A percentile compares a stretch with the other conserved stretches of the same genome.
These are phyloP conservation scores for Aspergillus jensenii DNA, from an alignment of 2,329 filamentous ascomycete genomes.

Conservation along the genomic window DNA sequence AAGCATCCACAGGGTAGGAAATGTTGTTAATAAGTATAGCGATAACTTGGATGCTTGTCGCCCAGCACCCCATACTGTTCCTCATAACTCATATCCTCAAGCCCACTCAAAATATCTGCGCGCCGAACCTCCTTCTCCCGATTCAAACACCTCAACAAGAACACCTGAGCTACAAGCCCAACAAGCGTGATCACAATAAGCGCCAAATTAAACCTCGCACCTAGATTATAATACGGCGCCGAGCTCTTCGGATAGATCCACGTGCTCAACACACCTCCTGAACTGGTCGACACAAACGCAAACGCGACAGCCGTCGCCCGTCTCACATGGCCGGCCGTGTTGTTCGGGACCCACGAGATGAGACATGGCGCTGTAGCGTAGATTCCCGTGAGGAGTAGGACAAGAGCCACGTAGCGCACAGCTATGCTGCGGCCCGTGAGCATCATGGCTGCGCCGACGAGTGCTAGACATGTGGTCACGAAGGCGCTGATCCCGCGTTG, in stretches of 20 bases:
- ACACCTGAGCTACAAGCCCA: conserved; percentile 6
- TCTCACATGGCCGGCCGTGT: conserved; percentile 7
- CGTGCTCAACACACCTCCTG: conserved; percentile 11
- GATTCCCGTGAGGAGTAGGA: conserved; percentile 12
- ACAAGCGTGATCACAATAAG: conserved; percentile 9
- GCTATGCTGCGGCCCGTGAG: not conserved
- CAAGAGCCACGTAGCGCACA: conserved; percentile 11
- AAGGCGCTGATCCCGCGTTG: conserved; percentile 28
- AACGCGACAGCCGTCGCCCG: conserved; percentile 10
- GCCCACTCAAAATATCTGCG: not conserved
- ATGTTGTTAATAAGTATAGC: conserved; percentile 13
- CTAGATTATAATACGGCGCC: conserved; percentile 11
- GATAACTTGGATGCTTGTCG: conserved; percentile 14
- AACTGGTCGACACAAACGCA: conserved; percentile 12
- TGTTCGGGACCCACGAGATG: conserved; percentile 16
- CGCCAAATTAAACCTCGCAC: conserved; percentile 9
- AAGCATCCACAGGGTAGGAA: too few relatives aligned
- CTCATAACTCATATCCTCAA: conserved; percentile 7
- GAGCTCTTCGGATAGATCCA: conserved; percentile 16
- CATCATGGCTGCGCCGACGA: conserved; percentile 12
- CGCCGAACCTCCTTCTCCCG: conserved; percentile 1
- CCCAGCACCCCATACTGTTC: conserved; percentile 13
- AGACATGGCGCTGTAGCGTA: conserved; percentile 12
- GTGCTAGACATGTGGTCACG: conserved; percentile 14
- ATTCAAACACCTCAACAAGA: conserved; percentile 9